Base-by-base conservation (phyloP, 2,329 filamentous ascomycete genomes). In the Leptodontidium sp. region DNA sequence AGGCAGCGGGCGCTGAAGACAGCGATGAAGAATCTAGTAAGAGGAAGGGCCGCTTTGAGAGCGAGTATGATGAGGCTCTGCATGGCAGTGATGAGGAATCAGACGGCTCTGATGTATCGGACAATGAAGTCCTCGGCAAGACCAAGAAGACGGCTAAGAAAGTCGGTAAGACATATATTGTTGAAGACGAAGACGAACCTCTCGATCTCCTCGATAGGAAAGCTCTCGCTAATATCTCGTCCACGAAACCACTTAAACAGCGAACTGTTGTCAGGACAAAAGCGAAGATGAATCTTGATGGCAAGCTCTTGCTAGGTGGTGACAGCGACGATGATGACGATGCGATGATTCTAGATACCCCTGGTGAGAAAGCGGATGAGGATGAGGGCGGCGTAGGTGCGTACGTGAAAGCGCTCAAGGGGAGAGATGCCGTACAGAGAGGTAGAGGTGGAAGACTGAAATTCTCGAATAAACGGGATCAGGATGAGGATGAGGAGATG, bases 1-100 rank as follows among this genome's bases (percentile, higher is more conserved):
- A 87, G 74, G 86, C 83, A 57, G 88, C 85, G 35, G 86, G 83
- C 8, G 86, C 83, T 11, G 86, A 83, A 21, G 87, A 82, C 1
- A 91, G 86, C 8, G 88, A 85, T 7, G 85, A 87, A 2, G 86
- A 84, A 0, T 85, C 82, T 75, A 84, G 81, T 24, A 82, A 82
- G 74, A 80, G 82, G 66, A 86, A 86, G 78, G 83, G 87, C 76
- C 88, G 89, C 69, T 97, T 97, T 78, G 93, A 94, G 80, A 97
- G 92, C 81, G 95, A 97, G 77, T 98, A 96, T 80, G 95, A 98
- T 79, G 92, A 97, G 80, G 94, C 95, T n/a, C 88, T 99, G 43
- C 97, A 98, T 78, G 77, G 76, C 21, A 78, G 84, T 14, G 84
- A 84, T 63, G 80, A 80, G 1, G 83, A 82, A 52, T 89, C 87